Evolutionary conservation across 1,284 basidiomycete species (phyloP).

Genomic region (Fomitopsis pinicola): DNA sequence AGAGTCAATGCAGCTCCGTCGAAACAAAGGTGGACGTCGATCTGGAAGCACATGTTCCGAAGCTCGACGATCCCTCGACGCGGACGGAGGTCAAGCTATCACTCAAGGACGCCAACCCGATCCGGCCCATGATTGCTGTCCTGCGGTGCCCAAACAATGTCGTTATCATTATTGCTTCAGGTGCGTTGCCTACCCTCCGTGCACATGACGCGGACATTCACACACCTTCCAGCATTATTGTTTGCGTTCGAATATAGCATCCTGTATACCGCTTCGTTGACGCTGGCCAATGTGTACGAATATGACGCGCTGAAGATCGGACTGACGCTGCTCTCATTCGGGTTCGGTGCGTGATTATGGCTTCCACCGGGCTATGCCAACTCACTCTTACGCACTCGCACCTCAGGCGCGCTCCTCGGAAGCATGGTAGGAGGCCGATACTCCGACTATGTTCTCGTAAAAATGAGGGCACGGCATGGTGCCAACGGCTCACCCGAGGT

Average conservation of each 20-base stretch:
- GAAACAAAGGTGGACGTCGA: background rate
- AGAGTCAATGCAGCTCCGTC: background rate
- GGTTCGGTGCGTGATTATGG: constrained; percentile 43
- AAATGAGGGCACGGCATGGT: constrained; percentile 54
- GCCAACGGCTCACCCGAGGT: constrained; percentile 68
- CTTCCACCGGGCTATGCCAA: background rate
- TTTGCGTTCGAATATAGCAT: constrained; percentile 72
- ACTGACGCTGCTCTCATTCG: constrained; percentile 71
- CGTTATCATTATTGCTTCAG: constrained; percentile 64
- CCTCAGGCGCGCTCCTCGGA: constrained; percentile 59
- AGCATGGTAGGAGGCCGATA: constrained; percentile 74
- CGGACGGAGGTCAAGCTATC: constrained; percentile 47
- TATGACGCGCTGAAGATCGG: constrained; percentile 73
- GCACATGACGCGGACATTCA: background rate
- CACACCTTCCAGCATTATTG: constrained; percentile 43
- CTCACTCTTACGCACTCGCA: background rate
- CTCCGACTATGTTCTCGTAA: constrained; percentile 62
- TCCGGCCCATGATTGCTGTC: constrained; percentile 55
- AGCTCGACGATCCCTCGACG: background rate
- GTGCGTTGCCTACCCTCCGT: constrained; percentile 32
- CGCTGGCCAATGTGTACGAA: constrained; percentile 56
- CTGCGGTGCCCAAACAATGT: constrained; percentile 65
- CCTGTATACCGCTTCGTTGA: constrained; percentile 69
- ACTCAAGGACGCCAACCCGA: constrained; percentile 69
- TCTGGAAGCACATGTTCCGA: background rate